phyloP scores from a whole-genome alignment of 306 rosid species.

The Corylus americana region DNA sequence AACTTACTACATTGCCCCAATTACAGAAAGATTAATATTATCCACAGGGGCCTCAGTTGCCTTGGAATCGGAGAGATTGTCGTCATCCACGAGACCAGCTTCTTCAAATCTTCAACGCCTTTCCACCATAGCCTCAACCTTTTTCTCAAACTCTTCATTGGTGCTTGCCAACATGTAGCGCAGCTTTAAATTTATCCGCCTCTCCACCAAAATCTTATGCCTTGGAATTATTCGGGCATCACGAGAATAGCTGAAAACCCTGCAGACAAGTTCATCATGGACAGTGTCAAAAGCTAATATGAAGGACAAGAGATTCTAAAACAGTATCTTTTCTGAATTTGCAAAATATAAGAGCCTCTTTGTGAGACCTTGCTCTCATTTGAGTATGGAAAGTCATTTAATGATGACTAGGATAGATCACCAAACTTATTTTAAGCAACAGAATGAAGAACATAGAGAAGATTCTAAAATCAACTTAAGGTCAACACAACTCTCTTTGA shows the following conservation, averaged over 20 bases:
- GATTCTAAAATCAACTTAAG: conserved; percentile 1
- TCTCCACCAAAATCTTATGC: conserved; percentile 82
- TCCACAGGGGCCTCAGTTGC: conserved; percentile 12
- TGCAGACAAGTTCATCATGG: conserved; percentile 30
- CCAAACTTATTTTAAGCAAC: conserved; percentile 9
- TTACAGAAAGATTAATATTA: conserved; percentile 15
- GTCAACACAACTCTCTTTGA: conserved; percentile 17
- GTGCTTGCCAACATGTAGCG: conserved; percentile 77
- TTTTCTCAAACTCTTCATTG: conserved; percentile 73
- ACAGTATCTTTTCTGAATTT: background rate
- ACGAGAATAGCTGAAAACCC: conserved; percentile 92
- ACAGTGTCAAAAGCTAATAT: conserved; percentile 7
- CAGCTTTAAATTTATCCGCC: conserved; percentile 64
- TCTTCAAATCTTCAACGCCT: conserved; percentile 60
- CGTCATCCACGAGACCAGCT: conserved; percentile 41
- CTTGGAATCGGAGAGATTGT: conserved; percentile 21
- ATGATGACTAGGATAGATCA: background rate
- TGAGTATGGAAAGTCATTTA: background rate
- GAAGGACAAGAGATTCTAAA: background rate
- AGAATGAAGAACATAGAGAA: background rate
- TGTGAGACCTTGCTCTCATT: background rate
- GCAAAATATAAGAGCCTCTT: background rate
- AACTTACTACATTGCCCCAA: conserved; percentile 14
- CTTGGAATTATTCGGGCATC: conserved; percentile 83
- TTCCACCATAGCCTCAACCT: conserved; percentile 48